Conservation (phyloP, 2,329 filamentous ascomycete genomes). For the Cladosporium austrohemisphaericum region DNA sequence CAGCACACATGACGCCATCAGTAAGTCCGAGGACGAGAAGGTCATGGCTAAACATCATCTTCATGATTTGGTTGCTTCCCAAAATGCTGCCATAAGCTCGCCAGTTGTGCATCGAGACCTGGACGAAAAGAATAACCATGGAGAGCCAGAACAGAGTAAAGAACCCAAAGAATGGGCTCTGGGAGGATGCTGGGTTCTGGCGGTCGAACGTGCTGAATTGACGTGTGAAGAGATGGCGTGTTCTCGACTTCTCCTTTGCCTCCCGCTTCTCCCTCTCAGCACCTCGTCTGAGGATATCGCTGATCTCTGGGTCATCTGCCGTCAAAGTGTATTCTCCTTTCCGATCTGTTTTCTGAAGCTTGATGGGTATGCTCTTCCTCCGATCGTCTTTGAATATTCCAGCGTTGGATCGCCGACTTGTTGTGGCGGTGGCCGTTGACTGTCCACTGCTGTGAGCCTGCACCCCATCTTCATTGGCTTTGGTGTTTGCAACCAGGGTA, state of each 20-base stretch:
- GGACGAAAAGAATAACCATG: slow-evolving; percentile 62
- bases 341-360: slow-evolving; percentile 44
- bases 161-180: slow-evolving; percentile 73
- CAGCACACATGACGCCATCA: slow-evolving; percentile 65
- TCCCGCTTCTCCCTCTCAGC: slow-evolving; percentile 41
- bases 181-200: slow-evolving; percentile 60
- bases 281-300: slow-evolving; percentile 43
- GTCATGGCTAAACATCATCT: slow-evolving; percentile 60
- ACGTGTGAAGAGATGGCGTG: slow-evolving; percentile 62
- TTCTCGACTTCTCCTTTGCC: slow-evolving; percentile 33
- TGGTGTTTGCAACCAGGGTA: slow-evolving; percentile 35
- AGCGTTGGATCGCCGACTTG: neutral
- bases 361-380: slow-evolving; percentile 44
- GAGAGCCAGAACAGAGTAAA: slow-evolving; percentile 75
- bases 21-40: slow-evolving; percentile 53
- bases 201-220: slow-evolving; percentile 73
- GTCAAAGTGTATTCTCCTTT: slow-evolving; percentile 48
- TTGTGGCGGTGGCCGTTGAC: slow-evolving; percentile 1
- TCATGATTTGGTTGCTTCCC: slow-evolving; percentile 68
- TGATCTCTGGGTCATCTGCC: slow-evolving; percentile 48
- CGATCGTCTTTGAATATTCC: slow-evolving; percentile 19
- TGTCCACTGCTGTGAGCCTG: slow-evolving; percentile 14
- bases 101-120: slow-evolving; percentile 67
- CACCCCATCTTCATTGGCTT: slow-evolving; percentile 26
- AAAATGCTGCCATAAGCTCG: slow-evolving; percentile 63